Evolutionary conservation across 495 filamentous ascomycete species (phyloP).

Genomic region (Podospora tetraspora): DNA sequence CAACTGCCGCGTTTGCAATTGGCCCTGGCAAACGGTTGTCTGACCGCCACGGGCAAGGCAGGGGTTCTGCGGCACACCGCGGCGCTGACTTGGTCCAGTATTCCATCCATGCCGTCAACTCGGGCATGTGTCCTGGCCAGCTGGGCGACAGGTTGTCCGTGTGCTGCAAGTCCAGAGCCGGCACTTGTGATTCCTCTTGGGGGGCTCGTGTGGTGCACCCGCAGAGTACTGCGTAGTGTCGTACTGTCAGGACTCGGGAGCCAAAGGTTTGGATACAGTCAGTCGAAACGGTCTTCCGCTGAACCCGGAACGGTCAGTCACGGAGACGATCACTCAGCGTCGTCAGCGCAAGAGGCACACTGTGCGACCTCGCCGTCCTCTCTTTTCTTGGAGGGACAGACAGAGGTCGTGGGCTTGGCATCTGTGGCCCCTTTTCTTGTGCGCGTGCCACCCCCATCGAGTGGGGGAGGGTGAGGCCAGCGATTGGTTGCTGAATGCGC

Average conservation of each 20-base stretch:
- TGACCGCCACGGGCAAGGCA: neutral
- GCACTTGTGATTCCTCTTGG: neutral
- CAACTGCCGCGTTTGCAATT: neutral
- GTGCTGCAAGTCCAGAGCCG: neutral
- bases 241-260: neutral
- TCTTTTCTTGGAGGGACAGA: slow-evolving; percentile 6
- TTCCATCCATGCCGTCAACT: neutral
- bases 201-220: too few species aligned
- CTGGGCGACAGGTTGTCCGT: neutral
- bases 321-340: neutral
- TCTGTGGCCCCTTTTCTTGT: slow-evolving; percentile 17
- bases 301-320: neutral
- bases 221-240: neutral
- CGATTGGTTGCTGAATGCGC: slow-evolving; percentile 17
- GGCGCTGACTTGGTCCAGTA: neutral
- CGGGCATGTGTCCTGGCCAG: neutral
- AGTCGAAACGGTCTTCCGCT: neutral
- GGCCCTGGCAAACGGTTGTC: neutral
- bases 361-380: neutral
- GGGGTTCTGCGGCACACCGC: neutral
- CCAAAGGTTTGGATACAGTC: neutral
- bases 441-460: slow-evolving; percentile 14
- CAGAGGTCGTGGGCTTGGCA: slow-evolving; percentile 7
- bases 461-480: slow-evolving; percentile 4
- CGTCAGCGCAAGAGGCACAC: neutral